Percentiles rank a stretch among this genome's conserved stretches.
Evolutionary conservation across 2,329 filamentous ascomycete genomes (phyloP).

Genomic region (Fusarium foetens): DNA sequence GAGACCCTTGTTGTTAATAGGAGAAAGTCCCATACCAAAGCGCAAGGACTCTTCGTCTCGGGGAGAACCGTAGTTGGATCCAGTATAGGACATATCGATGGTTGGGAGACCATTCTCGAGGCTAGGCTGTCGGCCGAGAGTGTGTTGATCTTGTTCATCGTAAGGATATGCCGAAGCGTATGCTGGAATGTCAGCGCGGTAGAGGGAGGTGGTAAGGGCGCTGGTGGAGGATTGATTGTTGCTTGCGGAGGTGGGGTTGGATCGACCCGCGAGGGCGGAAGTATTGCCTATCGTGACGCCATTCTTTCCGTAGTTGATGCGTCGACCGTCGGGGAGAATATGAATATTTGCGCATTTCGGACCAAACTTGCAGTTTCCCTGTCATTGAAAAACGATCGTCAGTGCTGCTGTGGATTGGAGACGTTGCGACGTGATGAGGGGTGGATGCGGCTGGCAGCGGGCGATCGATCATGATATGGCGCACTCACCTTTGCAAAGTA

Average conservation of each 20-base stretch:
- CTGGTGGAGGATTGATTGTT: conserved; percentile 71
- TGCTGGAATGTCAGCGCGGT: conserved; percentile 54
- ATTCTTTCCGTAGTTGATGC: conserved; percentile 83
- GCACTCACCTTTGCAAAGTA: conserved; percentile 92
- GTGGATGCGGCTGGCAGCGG: conserved; percentile 15
- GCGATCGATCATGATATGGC: conserved; percentile 35
- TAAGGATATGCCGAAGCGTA: conserved; percentile 53
- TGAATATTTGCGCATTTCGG: conserved; percentile 98
- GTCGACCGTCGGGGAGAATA: conserved; percentile 90
- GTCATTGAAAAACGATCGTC: conserved; percentile 28
- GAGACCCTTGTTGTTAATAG: conserved; percentile 75
- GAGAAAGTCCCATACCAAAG: conserved; percentile 80
- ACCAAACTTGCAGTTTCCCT: conserved; percentile 99
- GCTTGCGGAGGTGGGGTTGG: conserved; percentile 57
- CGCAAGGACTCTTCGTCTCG: conserved; percentile 70
- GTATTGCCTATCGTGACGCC: conserved; percentile 72
- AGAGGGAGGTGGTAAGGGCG: conserved; percentile 71
- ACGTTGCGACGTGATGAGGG: conserved; percentile 20
- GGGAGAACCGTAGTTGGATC: conserved; percentile 82
- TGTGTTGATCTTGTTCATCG: conserved; percentile 56
- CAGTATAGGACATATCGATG: conserved; percentile 68
- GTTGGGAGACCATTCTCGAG: conserved; percentile 66
- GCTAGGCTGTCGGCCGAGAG: conserved; percentile 60
- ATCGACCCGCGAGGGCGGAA: conserved; percentile 72
- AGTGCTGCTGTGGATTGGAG: conserved; percentile 13